These are phyloP conservation scores for Moelleriella libera DNA, from an alignment of 2,329 filamentous ascomycete genomes.

Conservation along the genomic window DNA sequence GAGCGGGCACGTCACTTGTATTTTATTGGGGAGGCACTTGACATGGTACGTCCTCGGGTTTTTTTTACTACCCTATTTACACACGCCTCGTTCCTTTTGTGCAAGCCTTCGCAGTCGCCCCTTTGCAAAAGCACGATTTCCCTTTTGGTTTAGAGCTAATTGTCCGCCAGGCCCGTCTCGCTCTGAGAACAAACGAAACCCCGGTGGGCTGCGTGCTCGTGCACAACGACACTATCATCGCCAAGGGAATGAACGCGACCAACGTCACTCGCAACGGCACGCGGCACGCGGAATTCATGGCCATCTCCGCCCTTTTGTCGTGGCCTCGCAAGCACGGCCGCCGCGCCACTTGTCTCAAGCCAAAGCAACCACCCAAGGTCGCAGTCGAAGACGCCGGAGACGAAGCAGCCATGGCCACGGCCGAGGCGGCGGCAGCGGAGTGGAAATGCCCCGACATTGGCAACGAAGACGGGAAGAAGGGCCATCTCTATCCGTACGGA, in stretches of 20 bases:
- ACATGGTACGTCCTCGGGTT: slow-evolving; percentile 49
- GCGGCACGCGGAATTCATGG: slow-evolving; percentile 89
- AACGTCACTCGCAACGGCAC: slow-evolving; percentile 86
- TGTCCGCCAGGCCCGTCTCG: slow-evolving; percentile 57
- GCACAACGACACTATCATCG: slow-evolving; percentile 63
- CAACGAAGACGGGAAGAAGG: slow-evolving; percentile 38
- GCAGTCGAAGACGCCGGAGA: slow-evolving; percentile 3
- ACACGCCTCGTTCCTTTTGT: neutral
- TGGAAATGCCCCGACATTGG: slow-evolving; percentile 21
- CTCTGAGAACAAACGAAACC: slow-evolving; percentile 77
- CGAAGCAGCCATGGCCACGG: neutral
- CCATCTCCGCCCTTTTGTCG: slow-evolving; percentile 46
- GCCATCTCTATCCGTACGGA: slow-evolving; percentile 46
- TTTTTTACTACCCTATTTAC: neutral
- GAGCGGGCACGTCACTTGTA: slow-evolving; percentile 21
- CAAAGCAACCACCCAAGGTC: slow-evolving; percentile 13
- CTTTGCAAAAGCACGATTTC: neutral
- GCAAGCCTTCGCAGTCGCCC: neutral
- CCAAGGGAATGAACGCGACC: slow-evolving; percentile 90
- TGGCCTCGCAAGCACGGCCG: slow-evolving; percentile 17
- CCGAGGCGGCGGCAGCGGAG: slow-evolving; percentile 11
- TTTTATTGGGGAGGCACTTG: slow-evolving; percentile 77
- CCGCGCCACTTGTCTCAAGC: slow-evolving; percentile 17
- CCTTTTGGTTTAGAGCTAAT: too few species aligned
- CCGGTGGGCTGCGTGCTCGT: slow-evolving; percentile 95